Base-by-base conservation (phyloP, 2,329 filamentous ascomycete species). In the Talaromyces sp. region DNA sequence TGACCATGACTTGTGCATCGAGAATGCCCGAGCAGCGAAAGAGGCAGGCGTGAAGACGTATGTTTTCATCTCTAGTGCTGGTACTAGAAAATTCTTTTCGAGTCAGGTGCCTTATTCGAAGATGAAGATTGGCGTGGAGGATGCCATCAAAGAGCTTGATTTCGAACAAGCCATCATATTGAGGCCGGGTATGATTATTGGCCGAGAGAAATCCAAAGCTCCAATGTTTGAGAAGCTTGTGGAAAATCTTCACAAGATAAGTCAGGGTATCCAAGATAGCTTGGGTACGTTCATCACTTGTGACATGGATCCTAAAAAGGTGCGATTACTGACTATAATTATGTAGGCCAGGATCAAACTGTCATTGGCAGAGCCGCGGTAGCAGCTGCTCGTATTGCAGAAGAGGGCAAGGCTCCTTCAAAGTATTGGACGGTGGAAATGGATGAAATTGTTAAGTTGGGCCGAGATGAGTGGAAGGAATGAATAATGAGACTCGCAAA, bases 41-140 rank as follows among this genome's bases (percentile, higher is more conserved):
- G 71, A 74, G 29, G 76, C 69, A 54, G 81, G 80, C 1, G 84
- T 81, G 34, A 78, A 76, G 61, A 81, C 77, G 0, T 80, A 88
- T 53, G 78, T 88, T 59, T 86, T 84, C 69, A 87, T 85, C 40
- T 59, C 56, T 29, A 59, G 56, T 15, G 36, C 56, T n/a, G 56
- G 56, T 29, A 59, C 56, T 27, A 45, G 56, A 19, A 38, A 25
- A 0, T 45, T 27, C 4, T 2, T 45, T 3, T 17, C 56, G 25
- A 27, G 13, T 17, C 34, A 45, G 25, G 36, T 59, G 36, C 56
- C 56, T n/a, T 59, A 59, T 45, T 59, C 56, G 22, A 59, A 59
- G 27, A 59, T 59, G 56, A 59, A 59, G 19, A 19, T 59, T 43
- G 56, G 56, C 22, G 56, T 59, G 22, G 56, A 59, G 38, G 56